Evolutionary conservation across 1,284 basidiomycete species (phyloP).

Genomic region (Ceratobasidium sp.): DNA sequence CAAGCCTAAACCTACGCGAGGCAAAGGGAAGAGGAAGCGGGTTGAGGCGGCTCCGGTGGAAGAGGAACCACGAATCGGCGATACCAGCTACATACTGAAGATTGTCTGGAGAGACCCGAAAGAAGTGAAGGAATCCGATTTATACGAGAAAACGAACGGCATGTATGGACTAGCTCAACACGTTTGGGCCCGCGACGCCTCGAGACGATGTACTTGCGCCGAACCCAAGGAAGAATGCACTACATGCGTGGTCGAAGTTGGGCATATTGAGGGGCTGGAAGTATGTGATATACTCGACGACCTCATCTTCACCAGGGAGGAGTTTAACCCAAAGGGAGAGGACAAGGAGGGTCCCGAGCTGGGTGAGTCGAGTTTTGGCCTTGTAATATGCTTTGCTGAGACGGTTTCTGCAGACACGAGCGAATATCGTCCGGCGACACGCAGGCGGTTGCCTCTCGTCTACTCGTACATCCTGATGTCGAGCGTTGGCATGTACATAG

Average conservation of each 20-base stretch:
- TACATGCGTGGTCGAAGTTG: slow-evolving; percentile 17
- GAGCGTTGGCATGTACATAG: slow-evolving; percentile 12
- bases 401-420: not conserved
- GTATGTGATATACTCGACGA: slow-evolving; percentile 3
- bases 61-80: not conserved
- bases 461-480: slow-evolving; percentile 31
- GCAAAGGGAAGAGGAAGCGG: not conserved
- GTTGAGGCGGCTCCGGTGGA: slow-evolving; percentile 9
- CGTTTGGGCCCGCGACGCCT: slow-evolving; percentile 19
- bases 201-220: slow-evolving; percentile 1
- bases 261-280: not conserved
- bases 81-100: slow-evolving; percentile 15
- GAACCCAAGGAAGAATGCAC: not conserved
- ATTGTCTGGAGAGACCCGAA: slow-evolving; percentile 25
- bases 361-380: not conserved
- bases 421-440: not conserved
- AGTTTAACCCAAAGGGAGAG: no score
- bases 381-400: not conserved
- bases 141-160: slow-evolving; percentile 1
- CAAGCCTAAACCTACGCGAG: not conserved
- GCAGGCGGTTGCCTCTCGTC: not conserved
- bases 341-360: not conserved
- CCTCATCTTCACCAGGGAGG: not conserved
- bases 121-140: slow-evolving; percentile 2
- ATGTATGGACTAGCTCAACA: slow-evolving; percentile 29